phyloP scores from a whole-genome alignment of 768 basidiomycete genomes.

The Lentinula sp. region DNA sequence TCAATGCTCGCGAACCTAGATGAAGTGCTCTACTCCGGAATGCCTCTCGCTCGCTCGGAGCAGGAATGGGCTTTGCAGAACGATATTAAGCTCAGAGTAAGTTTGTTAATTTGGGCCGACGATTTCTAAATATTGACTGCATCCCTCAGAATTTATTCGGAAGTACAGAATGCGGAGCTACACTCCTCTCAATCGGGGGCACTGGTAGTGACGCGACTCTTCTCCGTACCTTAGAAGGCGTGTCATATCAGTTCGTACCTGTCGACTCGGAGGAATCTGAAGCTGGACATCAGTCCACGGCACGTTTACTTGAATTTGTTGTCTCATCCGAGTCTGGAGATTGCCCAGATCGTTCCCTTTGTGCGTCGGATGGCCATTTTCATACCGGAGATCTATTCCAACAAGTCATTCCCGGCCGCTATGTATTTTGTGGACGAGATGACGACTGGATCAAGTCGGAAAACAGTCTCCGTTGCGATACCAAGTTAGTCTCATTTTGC shows the following conservation, averaged over 20 bases:
- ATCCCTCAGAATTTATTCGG: conserved; percentile 46
- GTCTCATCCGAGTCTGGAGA: conserved; percentile 51
- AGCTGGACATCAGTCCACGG: conserved; percentile 38
- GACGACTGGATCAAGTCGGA: conserved; percentile 75
- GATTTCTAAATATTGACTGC: conserved; percentile 1
- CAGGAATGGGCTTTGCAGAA: conserved; percentile 46
- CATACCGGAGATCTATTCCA: conserved; percentile 68
- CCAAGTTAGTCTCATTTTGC: conserved; percentile 36
- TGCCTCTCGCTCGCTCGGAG: conserved; percentile 43
- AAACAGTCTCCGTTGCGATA: conserved; percentile 62
- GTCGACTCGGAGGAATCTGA: conserved; percentile 24
- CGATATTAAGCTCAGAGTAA: conserved; percentile 39
- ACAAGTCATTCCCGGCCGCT: conserved; percentile 42
- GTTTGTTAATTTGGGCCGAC: conserved; percentile 10
- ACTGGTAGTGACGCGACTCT: conserved; percentile 26
- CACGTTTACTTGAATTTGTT: conserved; percentile 50
- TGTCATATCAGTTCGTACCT: conserved; percentile 42
- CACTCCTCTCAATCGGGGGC: conserved; percentile 38
- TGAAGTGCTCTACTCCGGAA: conserved; percentile 47
- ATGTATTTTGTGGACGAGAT: conserved; percentile 53
- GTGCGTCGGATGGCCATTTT: conserved; percentile 53
- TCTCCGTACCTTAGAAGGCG: conserved; percentile 37
- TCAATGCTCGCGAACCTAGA: conserved; percentile 35
- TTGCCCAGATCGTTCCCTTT: conserved; percentile 49
- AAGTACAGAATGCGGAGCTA: conserved; percentile 51